Conservation (phyloP, 139 green algal species). For the Chlamydomonas sp. region DNA sequence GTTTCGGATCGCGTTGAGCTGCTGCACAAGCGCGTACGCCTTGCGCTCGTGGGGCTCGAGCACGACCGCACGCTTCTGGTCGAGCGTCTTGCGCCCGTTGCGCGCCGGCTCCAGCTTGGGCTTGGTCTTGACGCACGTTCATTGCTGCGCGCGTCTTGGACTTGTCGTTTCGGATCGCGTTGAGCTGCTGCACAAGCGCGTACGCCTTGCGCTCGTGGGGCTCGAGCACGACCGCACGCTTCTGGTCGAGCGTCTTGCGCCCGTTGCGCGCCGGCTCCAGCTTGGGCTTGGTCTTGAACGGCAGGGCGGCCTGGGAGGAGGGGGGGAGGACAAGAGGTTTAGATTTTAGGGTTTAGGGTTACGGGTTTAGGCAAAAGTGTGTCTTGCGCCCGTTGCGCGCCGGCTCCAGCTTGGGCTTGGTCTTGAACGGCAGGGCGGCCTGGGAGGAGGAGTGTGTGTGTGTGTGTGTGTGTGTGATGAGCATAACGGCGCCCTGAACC, state of each 20-base stretch:
- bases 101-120: conserved; percentile 65
- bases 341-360: neutral
- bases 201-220: conserved; percentile 42
- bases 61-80: conserved; percentile 70
- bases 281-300: conserved; percentile 95
- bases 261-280: conserved; percentile 49
- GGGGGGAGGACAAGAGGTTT: conserved; percentile 41
- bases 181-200: conserved; percentile 83
- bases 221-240: conserved; percentile 57
- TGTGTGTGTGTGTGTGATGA: too few relatives aligned
- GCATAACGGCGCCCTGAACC: too few relatives aligned
- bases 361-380: neutral
- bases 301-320: conserved; percentile 79
- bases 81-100: conserved; percentile 64
- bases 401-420: conserved; percentile 80
- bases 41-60: conserved; percentile 32
- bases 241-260: conserved; percentile 73
- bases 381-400: too few relatives aligned
- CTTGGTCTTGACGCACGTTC: conserved; percentile 75
- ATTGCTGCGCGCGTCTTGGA: conserved; percentile 48
- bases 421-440: conserved; percentile 85
- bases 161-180: conserved; percentile 91
- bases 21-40: conserved; percentile 66
- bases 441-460: conserved; percentile 80
- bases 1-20: conserved; percentile 91